Evolutionary conservation across 805 yeast species (phyloP).

Genomic region (Starmerella sp.): DNA sequence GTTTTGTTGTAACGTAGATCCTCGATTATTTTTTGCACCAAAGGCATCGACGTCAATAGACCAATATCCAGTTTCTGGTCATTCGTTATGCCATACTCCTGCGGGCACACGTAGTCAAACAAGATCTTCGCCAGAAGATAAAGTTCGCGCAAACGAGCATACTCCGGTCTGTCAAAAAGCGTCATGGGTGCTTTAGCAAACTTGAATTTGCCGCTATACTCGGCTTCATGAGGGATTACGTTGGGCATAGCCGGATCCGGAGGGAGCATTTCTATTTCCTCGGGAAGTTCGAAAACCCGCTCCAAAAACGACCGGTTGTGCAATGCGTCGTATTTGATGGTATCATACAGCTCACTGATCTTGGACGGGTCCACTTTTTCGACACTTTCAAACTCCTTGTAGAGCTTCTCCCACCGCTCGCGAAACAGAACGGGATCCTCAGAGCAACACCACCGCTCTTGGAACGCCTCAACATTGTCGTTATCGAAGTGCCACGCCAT

Average conservation of each 20-base stretch:
- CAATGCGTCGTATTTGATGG: constrained; percentile 96
- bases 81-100: constrained; percentile 94
- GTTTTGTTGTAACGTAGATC: constrained; percentile 74
- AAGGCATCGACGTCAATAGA: constrained; percentile 79
- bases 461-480: constrained; percentile 57
- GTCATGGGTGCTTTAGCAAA: constrained; percentile 27
- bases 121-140: constrained; percentile 83
- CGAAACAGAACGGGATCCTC: constrained; percentile 84
- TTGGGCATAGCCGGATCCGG: constrained; percentile 29
- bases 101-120: constrained; percentile 96
- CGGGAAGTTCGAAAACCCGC: constrained; percentile 49
- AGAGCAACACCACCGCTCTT: constrained; percentile 86
- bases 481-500: constrained; percentile 69
- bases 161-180: constrained; percentile 71
- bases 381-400: constrained; percentile 79
- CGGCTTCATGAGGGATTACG: constrained; percentile 25
- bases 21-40: constrained; percentile 72
- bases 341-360: constrained; percentile 90
- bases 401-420: constrained; percentile 95
- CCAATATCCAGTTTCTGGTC: constrained; percentile 95
- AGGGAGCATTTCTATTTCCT: constrained; percentile 31
- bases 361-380: constrained; percentile 97
- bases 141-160: constrained; percentile 71
- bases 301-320: constrained; percentile 86
- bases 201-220: constrained; percentile 26